Base-by-base conservation (phyloP, 2,329 filamentous ascomycete species). In the Thielaviopsis euricoi region DNA sequence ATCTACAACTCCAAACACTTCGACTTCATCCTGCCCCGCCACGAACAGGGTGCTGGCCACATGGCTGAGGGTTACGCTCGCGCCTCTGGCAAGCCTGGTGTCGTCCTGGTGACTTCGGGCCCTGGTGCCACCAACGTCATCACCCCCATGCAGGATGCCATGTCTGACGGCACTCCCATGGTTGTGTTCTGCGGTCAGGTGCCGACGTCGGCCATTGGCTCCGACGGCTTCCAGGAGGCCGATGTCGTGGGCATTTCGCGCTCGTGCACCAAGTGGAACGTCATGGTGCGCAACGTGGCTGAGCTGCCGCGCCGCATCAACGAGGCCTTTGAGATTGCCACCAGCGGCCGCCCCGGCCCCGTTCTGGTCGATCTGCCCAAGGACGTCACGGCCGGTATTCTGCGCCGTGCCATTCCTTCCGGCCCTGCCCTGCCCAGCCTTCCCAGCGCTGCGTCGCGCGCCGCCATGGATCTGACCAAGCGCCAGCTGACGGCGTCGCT, bases 1-100 rank as follows among this genome's bases (percentile, higher is more conserved):
- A 97, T 98, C 69, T 95, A 95, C 80, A 95, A 96, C 76, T 97
- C 91, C 59, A 83, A 87, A 75, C 86, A 96, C 73, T 95, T 97
- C 75, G 85, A 96, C 62, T 97, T 98, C 68, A 83, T 97, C 70
- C 82, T 97, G 9, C 93, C 93, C 29, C 83, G 87, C 72, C 93
- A 98, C 73, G 93, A 97, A 74, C 93, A 98, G 74, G 93, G 93
- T 64, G 93, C 93, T 60, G 93, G 93, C 63, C 93, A 98, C 74
- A 98, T 97, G 93, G 93, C 93, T 17, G 86, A 97, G 73, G 93
- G 93, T 56, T 97, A 97, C 70, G 93, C 93, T 58, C 85, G 93
- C 66, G 91, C 89, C 59, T 91, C 86, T 56, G 93, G 93, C 65
- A 90, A 89, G 74, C 89, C 90, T 60, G 93, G 93, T 68, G 93